Evolutionary conservation across 2,329 filamentous ascomycete genomes (phyloP), one percentile per base, ranked within the genome.

Genomic region (Raffaelea ambrosiae): DNA sequence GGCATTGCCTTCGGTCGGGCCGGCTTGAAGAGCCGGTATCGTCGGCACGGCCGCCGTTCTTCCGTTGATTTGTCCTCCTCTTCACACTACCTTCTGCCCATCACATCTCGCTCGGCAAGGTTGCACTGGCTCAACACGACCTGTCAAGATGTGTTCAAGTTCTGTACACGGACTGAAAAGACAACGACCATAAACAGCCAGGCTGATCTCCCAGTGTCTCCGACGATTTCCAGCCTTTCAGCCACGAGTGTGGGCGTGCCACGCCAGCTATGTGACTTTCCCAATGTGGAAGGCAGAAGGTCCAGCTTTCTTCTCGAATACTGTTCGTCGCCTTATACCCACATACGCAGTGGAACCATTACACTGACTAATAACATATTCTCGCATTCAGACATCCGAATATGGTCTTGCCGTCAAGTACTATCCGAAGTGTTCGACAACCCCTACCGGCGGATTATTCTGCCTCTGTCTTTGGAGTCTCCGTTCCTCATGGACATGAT

Each of bases 1-100:
- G 47, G 47, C 23, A 40, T 44, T 14, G 41, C 47, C 9, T 48
- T 48, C 36, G 47, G 47, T 20, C 47, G 47, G 1, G 41, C 47
- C 13, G 40, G 46, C 7, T 23, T 48, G 11, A 38, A 38, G 31
- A 43, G 33, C 23, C 40, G 46, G 5, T 16, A n/a, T 11, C 14
- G 29, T 13, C 40, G 26, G 14, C 26, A 29, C 26, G 26, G 26
- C 26, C 7, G 26, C 26, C 26, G 13, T 29, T 13, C 26, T 29
- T 29, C 26, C 7, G 26, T 29, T n/a, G n/a, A n/a, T n/a, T n/a
- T n/a, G 13, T 29, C 26, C 26, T 29, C 26, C 35, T 38, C 35
- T 13, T n/a, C n/a, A 26, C 42, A 48, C 19, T 40, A 44, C 18
- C 23, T 48, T 14, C 19, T 48, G 14, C 43, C 47, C 35, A 18